These are phyloP conservation scores for Tetradesmus lagerheimii DNA, from an alignment of 139 green algal genomes.

Conservation along the genomic window DNA sequence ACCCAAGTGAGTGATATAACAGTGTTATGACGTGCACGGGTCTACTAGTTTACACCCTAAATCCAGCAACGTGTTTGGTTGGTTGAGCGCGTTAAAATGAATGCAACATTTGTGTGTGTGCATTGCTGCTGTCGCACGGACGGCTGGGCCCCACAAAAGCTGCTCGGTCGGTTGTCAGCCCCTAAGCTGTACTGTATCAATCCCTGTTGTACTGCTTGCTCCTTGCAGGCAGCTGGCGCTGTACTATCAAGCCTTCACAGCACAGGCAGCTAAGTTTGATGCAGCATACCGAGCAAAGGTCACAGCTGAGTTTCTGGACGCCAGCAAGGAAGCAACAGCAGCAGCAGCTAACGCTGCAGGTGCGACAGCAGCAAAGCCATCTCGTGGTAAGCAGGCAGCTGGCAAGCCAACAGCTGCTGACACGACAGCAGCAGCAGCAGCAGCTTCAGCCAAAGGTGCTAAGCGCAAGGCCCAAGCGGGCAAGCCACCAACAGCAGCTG, in stretches of 20 bases:
- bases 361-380: neutral
- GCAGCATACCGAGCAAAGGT: slow-evolving; percentile 54
- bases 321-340: slow-evolving; percentile 36
- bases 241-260: slow-evolving; percentile 58
- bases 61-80: too few relatives aligned
- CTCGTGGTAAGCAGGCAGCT: neutral
- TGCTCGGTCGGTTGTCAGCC: too few relatives aligned
- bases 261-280: slow-evolving; percentile 50
- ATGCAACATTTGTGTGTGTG: too few relatives aligned
- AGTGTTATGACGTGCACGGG: too few relatives aligned
- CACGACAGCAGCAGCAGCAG: neutral
- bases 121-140: too few relatives aligned
- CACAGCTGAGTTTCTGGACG: slow-evolving; percentile 54
- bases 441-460: neutral
- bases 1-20: slow-evolving; percentile 40
- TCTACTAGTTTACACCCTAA: too few relatives aligned
- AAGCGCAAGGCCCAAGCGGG: neutral
- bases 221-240: slow-evolving; percentile 50
- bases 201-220: neutral
- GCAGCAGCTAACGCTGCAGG: neutral
- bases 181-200: too few relatives aligned
- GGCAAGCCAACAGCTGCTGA: neutral
- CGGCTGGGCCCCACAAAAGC: too few relatives aligned
- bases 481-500: slow-evolving; percentile 24
- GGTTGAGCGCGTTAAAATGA: too few relatives aligned